Evolutionary conservation across 768 basidiomycete genomes (phyloP), one percentile per base, ranked within the genome.

Genomic region (Boletus pseudo-olivaceus): DNA sequence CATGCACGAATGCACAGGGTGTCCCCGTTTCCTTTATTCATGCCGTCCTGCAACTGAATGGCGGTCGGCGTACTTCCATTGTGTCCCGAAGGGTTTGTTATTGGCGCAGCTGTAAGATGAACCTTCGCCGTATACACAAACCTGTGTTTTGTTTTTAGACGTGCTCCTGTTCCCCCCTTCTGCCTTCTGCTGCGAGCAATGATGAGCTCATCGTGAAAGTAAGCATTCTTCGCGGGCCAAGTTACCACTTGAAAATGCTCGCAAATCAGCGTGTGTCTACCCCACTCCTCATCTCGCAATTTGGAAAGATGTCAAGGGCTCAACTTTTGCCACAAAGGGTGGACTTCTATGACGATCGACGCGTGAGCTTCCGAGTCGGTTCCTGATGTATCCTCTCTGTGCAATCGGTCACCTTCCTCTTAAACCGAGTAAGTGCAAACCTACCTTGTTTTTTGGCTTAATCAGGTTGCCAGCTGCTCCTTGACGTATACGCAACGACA

Each of bases 261-360:
- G 47, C 38, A 47, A 54, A 57, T 49, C 41, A 54, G 41, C 29
- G 27, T 34, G 7, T 38, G 20, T 46, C 33, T 26, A 53, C 52
- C 23, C 41, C 56, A 27, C 42, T 23, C 34, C 35, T 50, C 55
- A 42, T 53, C 51, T 58, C 57, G 49, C 52, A 44, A 45, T 52
- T 51, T 54, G 55, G 41, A 62, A 57, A 54, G 46, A 37, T 53
- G 60, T 54, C 51, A 60, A 64, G 59, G 66, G 67, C 56, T 67
- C 27, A 5, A 23, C 41, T 53, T 4, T 48, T 58, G 23, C 65
- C 61, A 30, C 53, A 65, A 60, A 35, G 12, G 51, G 57, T 32
- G 32, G 11, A 39, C 59, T 68, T 63, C 62, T 66, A 54, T 49
- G 48, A 48, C 53, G 66, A 67, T 67, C 66, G 58, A 62, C 62